Evolutionary conservation across 2,329 filamentous ascomycete genomes (phyloP).

Genomic region (Laburnicola sp.): DNA sequence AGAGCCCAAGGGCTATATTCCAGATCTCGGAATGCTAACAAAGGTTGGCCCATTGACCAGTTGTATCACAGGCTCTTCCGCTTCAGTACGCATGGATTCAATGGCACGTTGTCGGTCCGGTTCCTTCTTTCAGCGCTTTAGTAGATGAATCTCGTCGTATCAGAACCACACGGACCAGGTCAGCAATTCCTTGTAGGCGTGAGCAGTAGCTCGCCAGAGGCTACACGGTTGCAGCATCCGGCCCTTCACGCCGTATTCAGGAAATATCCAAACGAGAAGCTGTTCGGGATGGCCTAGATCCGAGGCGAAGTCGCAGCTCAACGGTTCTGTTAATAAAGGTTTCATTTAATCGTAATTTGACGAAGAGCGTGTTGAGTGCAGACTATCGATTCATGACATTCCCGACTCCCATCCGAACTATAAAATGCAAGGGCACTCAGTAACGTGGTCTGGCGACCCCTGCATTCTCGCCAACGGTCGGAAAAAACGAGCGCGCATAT

Average conservation of each 20-base stretch:
- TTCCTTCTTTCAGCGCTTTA: too few relatives aligned
- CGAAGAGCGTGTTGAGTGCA: conserved; percentile 15
- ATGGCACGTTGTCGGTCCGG: too few relatives aligned
- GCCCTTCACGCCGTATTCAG: conserved; percentile 39
- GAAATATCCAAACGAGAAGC: conserved; percentile 23
- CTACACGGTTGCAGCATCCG: conserved; percentile 24
- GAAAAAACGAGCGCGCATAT: conserved; percentile 28
- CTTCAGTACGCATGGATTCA: too few relatives aligned
- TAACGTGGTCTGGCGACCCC: conserved; percentile 19
- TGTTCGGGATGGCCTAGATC: conserved; percentile 14
- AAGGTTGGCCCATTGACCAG: too few relatives aligned
- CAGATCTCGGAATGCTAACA: too few relatives aligned
- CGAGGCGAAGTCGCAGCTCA: conserved; percentile 19
- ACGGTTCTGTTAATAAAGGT: conserved; percentile 25
- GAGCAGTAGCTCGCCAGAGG: conserved; percentile 20
- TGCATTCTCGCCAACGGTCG: conserved; percentile 24
- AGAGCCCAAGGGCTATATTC: too few relatives aligned
- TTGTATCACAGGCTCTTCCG: too few relatives aligned
- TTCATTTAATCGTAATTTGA: conserved; percentile 29
- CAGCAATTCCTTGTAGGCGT: too few relatives aligned
- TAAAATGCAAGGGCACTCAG: conserved; percentile 16
- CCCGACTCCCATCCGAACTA: conserved; percentile 11
- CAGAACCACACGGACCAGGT: too few relatives aligned
- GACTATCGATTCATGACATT: conserved; percentile 19
- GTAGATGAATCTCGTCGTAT: too few relatives aligned